Conservation (phyloP, 2,329 filamentous ascomycete species). For the Anisogramma anomala region DNA sequence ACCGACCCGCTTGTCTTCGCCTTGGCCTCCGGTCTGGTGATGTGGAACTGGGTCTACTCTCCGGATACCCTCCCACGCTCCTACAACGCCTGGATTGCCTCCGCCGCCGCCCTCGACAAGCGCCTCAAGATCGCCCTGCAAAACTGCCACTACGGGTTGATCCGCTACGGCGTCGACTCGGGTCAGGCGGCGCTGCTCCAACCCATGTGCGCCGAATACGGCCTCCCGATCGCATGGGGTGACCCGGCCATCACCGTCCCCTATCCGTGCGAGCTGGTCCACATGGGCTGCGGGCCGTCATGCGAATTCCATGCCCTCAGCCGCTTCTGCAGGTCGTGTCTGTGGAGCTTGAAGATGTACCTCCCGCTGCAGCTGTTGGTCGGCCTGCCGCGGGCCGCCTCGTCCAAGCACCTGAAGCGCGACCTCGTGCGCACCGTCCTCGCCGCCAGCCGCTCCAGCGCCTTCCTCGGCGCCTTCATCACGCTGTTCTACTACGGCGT, state of each 20-base stretch:
- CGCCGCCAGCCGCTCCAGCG: slow-evolving; percentile 58
- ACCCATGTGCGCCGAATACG: slow-evolving; percentile 61
- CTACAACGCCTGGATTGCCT: slow-evolving; percentile 74
- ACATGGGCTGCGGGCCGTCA: slow-evolving; percentile 62
- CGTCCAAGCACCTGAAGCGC: slow-evolving; percentile 25
- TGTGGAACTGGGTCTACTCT: slow-evolving; percentile 82
- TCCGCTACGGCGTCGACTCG: slow-evolving; percentile 63
- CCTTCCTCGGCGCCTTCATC: slow-evolving; percentile 69
- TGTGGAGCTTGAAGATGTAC: slow-evolving; percentile 65
- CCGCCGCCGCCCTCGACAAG: slow-evolving; percentile 61
- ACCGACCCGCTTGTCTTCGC: slow-evolving; percentile 64
- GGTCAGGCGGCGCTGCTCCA: slow-evolving; percentile 57
- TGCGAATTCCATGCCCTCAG: slow-evolving; percentile 64
- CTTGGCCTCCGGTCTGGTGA: slow-evolving; percentile 60
- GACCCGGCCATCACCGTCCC: slow-evolving; percentile 59
- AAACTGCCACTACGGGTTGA: slow-evolving; percentile 48
- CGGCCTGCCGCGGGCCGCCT: slow-evolving; percentile 44
- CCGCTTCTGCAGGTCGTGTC: slow-evolving; percentile 58
- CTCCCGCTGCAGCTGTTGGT: slow-evolving; percentile 54
- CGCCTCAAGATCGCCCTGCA: slow-evolving; percentile 66
- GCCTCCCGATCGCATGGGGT: slow-evolving; percentile 57
- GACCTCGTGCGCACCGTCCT: slow-evolving; percentile 37
- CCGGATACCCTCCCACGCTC: slow-evolving; percentile 58
- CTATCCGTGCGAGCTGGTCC: slow-evolving; percentile 73
- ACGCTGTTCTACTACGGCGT: slow-evolving; percentile 75